Evolutionary conservation across 2,329 filamentous ascomycete genomes (phyloP), one percentile per base, ranked within the genome.

Genomic region (Calonectria honghensis): DNA sequence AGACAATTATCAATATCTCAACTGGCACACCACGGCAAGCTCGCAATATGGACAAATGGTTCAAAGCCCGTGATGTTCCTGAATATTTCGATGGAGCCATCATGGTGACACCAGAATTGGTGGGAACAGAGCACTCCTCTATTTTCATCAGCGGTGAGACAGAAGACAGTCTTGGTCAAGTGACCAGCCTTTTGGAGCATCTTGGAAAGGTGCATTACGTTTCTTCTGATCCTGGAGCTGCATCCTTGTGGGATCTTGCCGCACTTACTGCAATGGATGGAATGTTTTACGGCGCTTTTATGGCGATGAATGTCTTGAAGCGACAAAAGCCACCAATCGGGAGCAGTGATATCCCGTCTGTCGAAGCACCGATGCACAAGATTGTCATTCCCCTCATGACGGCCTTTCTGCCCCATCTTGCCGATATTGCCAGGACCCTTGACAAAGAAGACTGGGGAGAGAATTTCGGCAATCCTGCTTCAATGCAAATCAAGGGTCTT

Each of bases 261-360:
- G 57, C 57, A 9, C 24, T 63, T 10, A 18, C 37, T 13, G 57
- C 57, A 29, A 63, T 63, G 57, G 37, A 41, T 41, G 57, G 57
- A 37, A 63, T 63, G 57, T 63, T 63, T 24, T 63, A 63, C 35
- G 57, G 37, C 18, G 35, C 57, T 18, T 20, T 63, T 13, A 39
- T 63, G n/a, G 57, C 24, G 3, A 45, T 63, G 57, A 63, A 63
- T 41, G 57, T 63, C 1, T 39, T 63, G 14, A 63, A 63, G 16
- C n/a, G 37, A 41, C 24, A 63, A 63, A 41, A 63, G 57, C 57
- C 57, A 41, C 57, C 57, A 63, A 41, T 63, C 14, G 24, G 57
- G 57, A 41, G 16, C 3, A 29, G 27, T 29, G 35, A 10, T 63
- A 24, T 5, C 24, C 57, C 24, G 6, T 63, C 57, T 29, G 57